Base-by-base conservation (phyloP, 2,329 filamentous ascomycete species). In the Penicillium frequentans region DNA sequence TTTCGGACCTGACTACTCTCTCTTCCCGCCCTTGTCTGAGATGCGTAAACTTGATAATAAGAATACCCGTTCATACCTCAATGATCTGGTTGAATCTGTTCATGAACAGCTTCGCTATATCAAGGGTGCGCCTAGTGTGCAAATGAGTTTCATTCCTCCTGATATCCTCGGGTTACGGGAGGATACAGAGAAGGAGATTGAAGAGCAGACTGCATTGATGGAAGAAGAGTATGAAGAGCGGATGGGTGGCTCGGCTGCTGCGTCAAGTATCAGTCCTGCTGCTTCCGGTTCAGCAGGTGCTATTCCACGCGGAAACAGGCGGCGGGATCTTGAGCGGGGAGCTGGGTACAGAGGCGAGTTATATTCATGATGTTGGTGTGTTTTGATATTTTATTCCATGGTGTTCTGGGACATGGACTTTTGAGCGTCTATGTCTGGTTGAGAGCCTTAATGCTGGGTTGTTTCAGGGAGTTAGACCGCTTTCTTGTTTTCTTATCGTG, bases 21-120 rank as follows among this genome's bases (percentile, higher is more conserved):
- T 99, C 14, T 95, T 97, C 70, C 95, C 95, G 0, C 89, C 90
- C 4, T 83, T 98, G 67, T 93, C 92, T 49, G 89, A 93, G 65
- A 78, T 81, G 61, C 75, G 78, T 37, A 81, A 82, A 43, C 82
- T 86, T 56, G 86, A 88, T 69, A 97, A 97, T 71, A 86, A 89
- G 67, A 96, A 96, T 68, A 84, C 90, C 6, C 81, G 84, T 49
- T 89, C 92, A 68, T 89, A 91, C 59, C 79, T 96, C 19, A 81
- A 87, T 48, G 86, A 88, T 33, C 88, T 96, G 44, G 83, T 96
- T 4, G 83, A 89, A 70, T 87, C 90, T 57, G 87, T 96, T 44
- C 85, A 86, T 44, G 91, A 96, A 73, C 93, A 98, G 75, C 76
- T 99, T 62, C 84, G 90, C 26, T 97, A 96, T 70, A 86, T 98